These are phyloP conservation scores for Penicillium steckii DNA, from an alignment of 495 filamentous ascomycete species.

Conservation along the genomic window DNA sequence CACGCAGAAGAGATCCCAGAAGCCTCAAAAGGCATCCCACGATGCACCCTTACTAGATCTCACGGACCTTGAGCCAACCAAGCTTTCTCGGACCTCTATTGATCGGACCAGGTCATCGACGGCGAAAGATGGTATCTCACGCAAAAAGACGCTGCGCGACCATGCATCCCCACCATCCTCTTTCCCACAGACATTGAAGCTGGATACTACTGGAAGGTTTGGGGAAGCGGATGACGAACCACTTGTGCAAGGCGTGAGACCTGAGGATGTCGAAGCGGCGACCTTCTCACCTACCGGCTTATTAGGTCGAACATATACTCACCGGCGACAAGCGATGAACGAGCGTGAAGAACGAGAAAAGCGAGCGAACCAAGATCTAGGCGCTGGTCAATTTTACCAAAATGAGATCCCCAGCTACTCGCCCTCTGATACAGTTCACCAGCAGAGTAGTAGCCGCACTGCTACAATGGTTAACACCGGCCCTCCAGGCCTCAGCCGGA, in stretches of 20 bases:
- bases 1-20: slow-evolving; percentile 20
- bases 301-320: slow-evolving; percentile 61
- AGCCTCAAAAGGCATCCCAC: slow-evolving; percentile 28
- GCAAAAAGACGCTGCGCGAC: slow-evolving; percentile 37
- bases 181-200: slow-evolving; percentile 34
- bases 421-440: neutral
- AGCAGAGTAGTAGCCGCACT: slow-evolving; percentile 19
- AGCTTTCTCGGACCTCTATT: slow-evolving; percentile 28
- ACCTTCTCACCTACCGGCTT: slow-evolving; percentile 58
- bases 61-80: slow-evolving; percentile 32
- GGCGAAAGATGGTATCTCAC: slow-evolving; percentile 29
- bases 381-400: slow-evolving; percentile 22
- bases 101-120: slow-evolving; percentile 18
- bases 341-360: slow-evolving; percentile 50
- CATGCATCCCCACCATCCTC: slow-evolving; percentile 46
- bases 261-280: slow-evolving; percentile 34
- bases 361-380: slow-evolving; percentile 27
- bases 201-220: slow-evolving; percentile 27
- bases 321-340: slow-evolving; percentile 55
- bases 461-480: slow-evolving; percentile 39
- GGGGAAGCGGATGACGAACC: slow-evolving; percentile 15
- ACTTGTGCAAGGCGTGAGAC: slow-evolving; percentile 11
- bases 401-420: slow-evolving; percentile 10
- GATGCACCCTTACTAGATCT: slow-evolving; percentile 6
- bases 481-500: slow-evolving; percentile 25